Evolutionary conservation across 257 asterid genomes (phyloP), one percentile per base, ranked within the genome.

Genomic region (Paulownia fortunei): DNA sequence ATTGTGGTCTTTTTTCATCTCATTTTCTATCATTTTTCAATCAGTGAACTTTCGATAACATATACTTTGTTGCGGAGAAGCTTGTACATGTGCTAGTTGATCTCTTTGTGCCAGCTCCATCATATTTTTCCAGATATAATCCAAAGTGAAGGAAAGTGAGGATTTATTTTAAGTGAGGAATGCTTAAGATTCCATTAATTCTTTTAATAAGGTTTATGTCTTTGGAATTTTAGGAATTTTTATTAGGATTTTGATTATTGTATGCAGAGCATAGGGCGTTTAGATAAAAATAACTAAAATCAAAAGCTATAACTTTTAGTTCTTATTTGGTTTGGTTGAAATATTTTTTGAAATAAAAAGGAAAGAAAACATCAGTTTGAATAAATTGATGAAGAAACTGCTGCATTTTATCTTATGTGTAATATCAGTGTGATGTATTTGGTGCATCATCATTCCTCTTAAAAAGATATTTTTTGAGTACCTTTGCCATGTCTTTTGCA

Each of bases 91-190:
- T 92, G 69, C 56, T 95, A 27, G 96, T 93, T 79, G 97, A 90
- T 82, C 88, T 93, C 52, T 88, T 90, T 72, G 66, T 93, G 79
- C 93, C 83, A 81, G 94, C 94, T 83, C 99, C 99, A 89, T 73
- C 80, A 82, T 41, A 77, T 87, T 44, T 85, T 83, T 18, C 89
- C 97, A 72, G 90, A 89, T 77, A 78, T 92, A 76, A 87, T 95
- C 79, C 96, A 87, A 88, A 85, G 90, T 73, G 86, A 93, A 78
- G 99, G 99, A 88, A 95, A 98, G 99, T 95, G 85, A 89, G 92
- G 78, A 58, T 76, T 67, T 47, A 18, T 61, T 67, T 36, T 41
- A 42, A 55, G 21, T 42, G 64, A 37, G 58, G 41, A 26, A 19
- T 70, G 26, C 37, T 37, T 21, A 60, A 49, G 32, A 65, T 72